A percentile compares a stretch with the other conserved stretches of the same genome.
These are phyloP conservation scores for Antarctomyces pellizariae DNA, from an alignment of 495 filamentous ascomycete species.

Conservation along the genomic window DNA sequence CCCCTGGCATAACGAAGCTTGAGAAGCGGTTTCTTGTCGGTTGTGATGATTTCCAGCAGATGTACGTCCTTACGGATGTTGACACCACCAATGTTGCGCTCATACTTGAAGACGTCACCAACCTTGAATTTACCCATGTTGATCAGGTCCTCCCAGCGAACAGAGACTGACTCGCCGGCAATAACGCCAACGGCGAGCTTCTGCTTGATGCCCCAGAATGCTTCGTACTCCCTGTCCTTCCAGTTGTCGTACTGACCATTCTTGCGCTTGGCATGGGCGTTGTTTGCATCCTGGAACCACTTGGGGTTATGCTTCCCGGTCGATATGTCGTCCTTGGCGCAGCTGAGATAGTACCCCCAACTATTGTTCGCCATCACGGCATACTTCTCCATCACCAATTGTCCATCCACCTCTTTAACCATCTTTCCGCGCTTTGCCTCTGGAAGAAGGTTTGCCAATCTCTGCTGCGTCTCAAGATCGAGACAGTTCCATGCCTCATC, in stretches of 20 bases:
- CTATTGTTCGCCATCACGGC: constrained; percentile 20
- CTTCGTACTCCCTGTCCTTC: constrained; percentile 39
- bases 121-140: constrained; percentile 21
- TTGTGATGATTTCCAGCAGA: too few relatives aligned
- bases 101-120: constrained; percentile 28
- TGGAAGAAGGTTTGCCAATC: constrained; percentile 32
- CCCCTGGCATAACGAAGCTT: too few relatives aligned
- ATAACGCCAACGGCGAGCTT: constrained; percentile 13
- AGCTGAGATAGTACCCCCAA: constrained; percentile 20
- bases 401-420: constrained; percentile 11
- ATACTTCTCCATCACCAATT: constrained; percentile 15
- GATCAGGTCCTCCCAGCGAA: constrained; percentile 21
- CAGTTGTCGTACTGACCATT: constrained; percentile 46
- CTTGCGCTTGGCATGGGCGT: constrained; percentile 35
- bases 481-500: constrained; percentile 33
- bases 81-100: neutral
- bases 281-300: constrained; percentile 41
- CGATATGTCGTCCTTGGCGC: constrained; percentile 27
- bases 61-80: constrained; percentile 30
- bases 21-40: too few relatives aligned
- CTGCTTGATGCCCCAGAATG: constrained; percentile 47
- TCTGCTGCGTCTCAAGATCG: constrained; percentile 27
- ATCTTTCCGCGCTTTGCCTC: constrained; percentile 20
- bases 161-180: constrained; percentile 22
- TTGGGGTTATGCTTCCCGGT: constrained; percentile 36